These are phyloP conservation scores for Alternaria ethzedia DNA, from an alignment of 2,329 filamentous ascomycete species.

Conservation along the genomic window DNA sequence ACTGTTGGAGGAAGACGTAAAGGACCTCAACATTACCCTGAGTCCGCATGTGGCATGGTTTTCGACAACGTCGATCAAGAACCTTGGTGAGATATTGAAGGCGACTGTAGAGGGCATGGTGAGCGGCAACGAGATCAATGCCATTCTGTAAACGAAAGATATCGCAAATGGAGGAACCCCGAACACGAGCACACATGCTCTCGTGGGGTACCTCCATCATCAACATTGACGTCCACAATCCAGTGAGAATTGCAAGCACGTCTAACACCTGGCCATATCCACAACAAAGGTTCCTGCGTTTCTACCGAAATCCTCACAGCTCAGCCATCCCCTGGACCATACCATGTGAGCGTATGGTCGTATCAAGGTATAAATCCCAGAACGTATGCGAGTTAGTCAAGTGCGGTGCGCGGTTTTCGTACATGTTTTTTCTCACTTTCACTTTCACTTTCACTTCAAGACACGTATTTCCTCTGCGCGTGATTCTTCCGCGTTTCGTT, in stretches of 20 bases:
- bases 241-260: not conserved
- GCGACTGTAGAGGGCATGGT: conserved; percentile 57
- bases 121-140: conserved; percentile 48
- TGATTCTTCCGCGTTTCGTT: not conserved
- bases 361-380: not conserved
- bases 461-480: not conserved
- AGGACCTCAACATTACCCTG: conserved; percentile 58
- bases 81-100: conserved; percentile 53
- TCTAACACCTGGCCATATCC: not conserved
- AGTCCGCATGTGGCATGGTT: conserved; percentile 64
- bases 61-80: conserved; percentile 56
- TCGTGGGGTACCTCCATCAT: not conserved
- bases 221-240: not conserved
- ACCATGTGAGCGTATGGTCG: not conserved
- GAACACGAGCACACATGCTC: not conserved
- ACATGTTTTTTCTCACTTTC: not conserved
- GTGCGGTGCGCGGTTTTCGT: not conserved
- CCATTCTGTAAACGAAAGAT: conserved; percentile 31
- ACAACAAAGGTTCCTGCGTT: not conserved
- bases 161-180: not conserved
- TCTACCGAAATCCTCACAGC: not conserved
- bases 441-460: not conserved
- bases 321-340: not conserved
- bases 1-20: conserved; percentile 52
- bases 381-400: too few relatives aligned